phyloP scores from a whole-genome alignment of 148 eudicot genomes.

The Rheum nobile region DNA sequence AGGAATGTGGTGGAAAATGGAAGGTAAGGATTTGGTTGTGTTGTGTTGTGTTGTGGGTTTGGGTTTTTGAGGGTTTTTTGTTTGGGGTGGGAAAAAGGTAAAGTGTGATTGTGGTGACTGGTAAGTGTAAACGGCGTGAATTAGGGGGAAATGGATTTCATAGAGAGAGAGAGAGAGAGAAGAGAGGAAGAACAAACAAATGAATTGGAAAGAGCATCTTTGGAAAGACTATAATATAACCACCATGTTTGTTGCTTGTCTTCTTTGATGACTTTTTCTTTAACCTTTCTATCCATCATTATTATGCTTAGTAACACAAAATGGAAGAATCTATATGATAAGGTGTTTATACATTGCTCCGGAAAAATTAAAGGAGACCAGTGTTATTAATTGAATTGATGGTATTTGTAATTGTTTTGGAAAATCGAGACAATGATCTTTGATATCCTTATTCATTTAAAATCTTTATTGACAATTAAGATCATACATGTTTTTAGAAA shows the following conservation, averaged over 20 bases:
- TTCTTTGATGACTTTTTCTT: conserved; percentile 1
- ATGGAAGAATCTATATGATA: not conserved
- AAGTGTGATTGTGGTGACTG: conserved; percentile 21
- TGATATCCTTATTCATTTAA: no score
- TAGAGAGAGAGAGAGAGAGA: conserved; percentile 12
- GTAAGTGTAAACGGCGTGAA: conserved; percentile 55
- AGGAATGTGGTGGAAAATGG: conserved; percentile 13
- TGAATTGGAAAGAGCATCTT: not conserved
- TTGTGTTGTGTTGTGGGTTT: not conserved
- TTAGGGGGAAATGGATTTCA: conserved; percentile 26
- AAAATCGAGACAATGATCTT: no score
- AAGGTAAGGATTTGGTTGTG: not conserved
- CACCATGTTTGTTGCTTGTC: conserved; percentile 2
- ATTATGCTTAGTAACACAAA: not conserved
- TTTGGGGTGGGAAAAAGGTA: conserved; percentile 14
- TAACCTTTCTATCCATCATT: not conserved
- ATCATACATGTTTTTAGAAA: no score
- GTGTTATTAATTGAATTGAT: no score
- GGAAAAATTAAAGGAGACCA: no score
- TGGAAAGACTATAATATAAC: not conserved
- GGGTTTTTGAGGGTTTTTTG: not conserved
- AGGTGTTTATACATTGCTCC: not conserved
- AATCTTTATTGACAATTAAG: no score
- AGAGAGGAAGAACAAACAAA: not conserved
- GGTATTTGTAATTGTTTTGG: no score